These are phyloP conservation scores for Colletotrichum sp. DNA, from an alignment of 2,329 filamentous ascomycete species.

Conservation along the genomic window DNA sequence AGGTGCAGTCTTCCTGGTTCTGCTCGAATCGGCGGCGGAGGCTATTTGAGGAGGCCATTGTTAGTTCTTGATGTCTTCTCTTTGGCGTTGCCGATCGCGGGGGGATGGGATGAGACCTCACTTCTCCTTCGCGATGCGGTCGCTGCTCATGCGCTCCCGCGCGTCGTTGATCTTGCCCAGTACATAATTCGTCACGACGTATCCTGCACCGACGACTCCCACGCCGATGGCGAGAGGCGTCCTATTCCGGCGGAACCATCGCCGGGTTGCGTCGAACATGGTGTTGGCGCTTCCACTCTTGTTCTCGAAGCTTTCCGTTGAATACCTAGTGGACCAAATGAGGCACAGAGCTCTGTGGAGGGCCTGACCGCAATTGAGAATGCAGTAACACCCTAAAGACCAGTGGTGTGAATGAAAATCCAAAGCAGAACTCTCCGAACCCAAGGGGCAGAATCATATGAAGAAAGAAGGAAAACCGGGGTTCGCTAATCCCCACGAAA, in stretches of 20 bases:
- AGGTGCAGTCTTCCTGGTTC: constrained; percentile 98
- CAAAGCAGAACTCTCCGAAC: neutral
- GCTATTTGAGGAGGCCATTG: constrained; percentile 50
- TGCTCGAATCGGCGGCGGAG: constrained; percentile 96
- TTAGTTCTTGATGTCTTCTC: neutral
- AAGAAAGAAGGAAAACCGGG: neutral
- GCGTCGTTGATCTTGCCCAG: constrained; percentile 90
- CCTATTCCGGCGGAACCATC: constrained; percentile 92
- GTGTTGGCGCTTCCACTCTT: constrained; percentile 6
- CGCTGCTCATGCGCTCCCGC: constrained; percentile 94
- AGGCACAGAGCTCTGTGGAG: neutral
- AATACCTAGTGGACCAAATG: neutral
- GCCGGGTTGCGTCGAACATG: constrained; percentile 77
- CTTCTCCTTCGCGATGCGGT: constrained; percentile 97
- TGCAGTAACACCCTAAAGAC: neutral
- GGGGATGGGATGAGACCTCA: constrained; percentile 45
- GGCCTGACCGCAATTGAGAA: neutral
- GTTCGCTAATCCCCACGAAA: neutral
- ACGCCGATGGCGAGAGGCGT: constrained; percentile 88
- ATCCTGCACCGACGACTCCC: constrained; percentile 87
- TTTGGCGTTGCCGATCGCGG: neutral
- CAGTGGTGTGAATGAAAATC: neutral
- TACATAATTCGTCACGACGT: constrained; percentile 92
- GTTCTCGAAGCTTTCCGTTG: neutral
- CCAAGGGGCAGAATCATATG: neutral